Evolutionary conservation across 129 eudicot genomes (phyloP).

Genomic region (Centaurea solstitialis): DNA sequence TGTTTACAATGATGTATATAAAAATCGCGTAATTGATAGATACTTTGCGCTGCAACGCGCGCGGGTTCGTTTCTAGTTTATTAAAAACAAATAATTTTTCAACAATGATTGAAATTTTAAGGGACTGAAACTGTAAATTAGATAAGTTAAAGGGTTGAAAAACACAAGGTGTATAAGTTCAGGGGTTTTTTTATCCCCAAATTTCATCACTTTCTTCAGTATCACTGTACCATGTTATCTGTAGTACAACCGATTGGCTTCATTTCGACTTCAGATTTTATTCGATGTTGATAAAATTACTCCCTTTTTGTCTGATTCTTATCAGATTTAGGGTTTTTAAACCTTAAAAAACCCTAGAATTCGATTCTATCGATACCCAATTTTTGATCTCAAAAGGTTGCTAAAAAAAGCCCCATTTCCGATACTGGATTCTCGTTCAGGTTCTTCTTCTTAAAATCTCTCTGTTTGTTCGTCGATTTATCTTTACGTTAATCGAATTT

Average conservation of each 20-base stretch:
- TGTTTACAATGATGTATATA: too few relatives aligned
- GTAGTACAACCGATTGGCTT: not conserved
- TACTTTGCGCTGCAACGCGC: too few relatives aligned
- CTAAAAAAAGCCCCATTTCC: not conserved
- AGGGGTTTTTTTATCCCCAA: not conserved
- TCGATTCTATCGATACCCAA: not conserved
- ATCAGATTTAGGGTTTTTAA: not conserved
- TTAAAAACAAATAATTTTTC: not conserved
- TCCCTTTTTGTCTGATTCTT: not conserved
- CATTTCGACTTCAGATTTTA: slow-evolving; percentile 5
- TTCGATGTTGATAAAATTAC: not conserved
- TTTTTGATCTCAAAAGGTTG: not conserved
- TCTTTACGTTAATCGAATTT: not conserved
- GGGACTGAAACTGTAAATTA: not conserved
- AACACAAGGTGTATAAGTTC: not conserved
- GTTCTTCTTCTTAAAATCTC: slow-evolving; percentile 18
- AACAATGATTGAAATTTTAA: too few relatives aligned
- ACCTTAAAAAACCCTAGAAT: slow-evolving; percentile 19
- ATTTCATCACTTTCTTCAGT: not conserved
- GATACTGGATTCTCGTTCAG: slow-evolving; percentile 26
- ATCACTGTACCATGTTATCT: not conserved
- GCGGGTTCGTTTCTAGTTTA: too few relatives aligned
- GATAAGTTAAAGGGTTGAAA: not conserved
- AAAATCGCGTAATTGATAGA: too few relatives aligned
- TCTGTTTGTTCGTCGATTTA: not conserved